These are phyloP conservation scores for Termitomyces sp. DNA, from an alignment of 768 basidiomycete species.

Conservation along the genomic window DNA sequence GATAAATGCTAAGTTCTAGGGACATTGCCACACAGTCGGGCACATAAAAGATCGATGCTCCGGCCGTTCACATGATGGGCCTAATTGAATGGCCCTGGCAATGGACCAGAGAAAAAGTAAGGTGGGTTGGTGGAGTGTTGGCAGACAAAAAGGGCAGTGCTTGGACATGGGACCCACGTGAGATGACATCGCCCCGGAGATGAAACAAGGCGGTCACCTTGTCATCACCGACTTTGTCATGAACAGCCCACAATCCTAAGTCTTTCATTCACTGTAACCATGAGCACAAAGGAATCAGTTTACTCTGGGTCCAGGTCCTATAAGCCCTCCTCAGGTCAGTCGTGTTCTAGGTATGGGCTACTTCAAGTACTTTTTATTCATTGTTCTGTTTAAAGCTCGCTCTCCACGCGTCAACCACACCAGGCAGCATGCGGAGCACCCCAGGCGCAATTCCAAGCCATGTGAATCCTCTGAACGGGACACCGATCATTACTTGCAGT, in stretches of 20 bases:
- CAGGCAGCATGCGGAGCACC: conserved; percentile 9
- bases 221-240: conserved; percentile 3
- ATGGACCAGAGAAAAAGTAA: not conserved
- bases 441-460: conserved; percentile 5
- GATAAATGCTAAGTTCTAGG: not conserved
- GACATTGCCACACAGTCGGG: not conserved
- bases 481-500: conserved; percentile 16
- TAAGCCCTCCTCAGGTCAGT: conserved; percentile 8
- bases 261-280: conserved; percentile 4
- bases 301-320: conserved; percentile 9
- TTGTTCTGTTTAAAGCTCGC: conserved; percentile 6
- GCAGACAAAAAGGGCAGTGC: not conserved
- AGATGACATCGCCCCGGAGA: conserved; percentile 5
- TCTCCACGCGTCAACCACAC: conserved; percentile 7
- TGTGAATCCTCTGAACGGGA: conserved; percentile 12
- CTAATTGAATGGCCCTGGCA: not conserved
- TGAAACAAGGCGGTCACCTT: conserved; percentile 11
- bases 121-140: not conserved
- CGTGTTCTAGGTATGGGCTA: conserved; percentile 2
- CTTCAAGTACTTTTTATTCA: conserved; percentile 7
- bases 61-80: not conserved
- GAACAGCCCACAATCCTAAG: conserved; percentile 2
- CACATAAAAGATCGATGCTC: not conserved
- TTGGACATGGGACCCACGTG: conserved; percentile 2
- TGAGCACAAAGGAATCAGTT: conserved; percentile 10